Conservation (phyloP, 2,329 filamentous ascomycete genomes). For the Ophiostoma perfectum region DNA sequence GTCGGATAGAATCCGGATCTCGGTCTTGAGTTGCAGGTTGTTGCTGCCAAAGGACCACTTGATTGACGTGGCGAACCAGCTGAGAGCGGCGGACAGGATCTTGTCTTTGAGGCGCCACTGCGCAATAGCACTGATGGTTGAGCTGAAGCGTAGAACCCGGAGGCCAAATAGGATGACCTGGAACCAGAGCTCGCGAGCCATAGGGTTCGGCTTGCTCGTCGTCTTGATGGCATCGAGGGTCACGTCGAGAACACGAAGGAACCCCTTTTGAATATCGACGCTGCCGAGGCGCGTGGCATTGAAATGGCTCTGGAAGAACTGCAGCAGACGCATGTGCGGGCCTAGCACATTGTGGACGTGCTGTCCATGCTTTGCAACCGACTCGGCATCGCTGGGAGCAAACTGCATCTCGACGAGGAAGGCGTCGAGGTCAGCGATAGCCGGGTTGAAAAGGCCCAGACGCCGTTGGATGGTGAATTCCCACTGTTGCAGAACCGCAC, state of each 20-base stretch:
- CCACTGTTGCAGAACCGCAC: constrained; percentile 86
- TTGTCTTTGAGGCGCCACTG: constrained; percentile 85
- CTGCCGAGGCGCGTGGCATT: constrained; percentile 85
- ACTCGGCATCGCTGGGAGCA: constrained; percentile 76
- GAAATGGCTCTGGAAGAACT: constrained; percentile 92
- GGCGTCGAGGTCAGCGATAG: constrained; percentile 71
- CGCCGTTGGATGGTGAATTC: constrained; percentile 73
- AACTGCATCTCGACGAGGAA: constrained; percentile 92
- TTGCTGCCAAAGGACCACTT: constrained; percentile 97
- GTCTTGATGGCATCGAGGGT: constrained; percentile 70
- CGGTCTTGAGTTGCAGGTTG: constrained; percentile 85
- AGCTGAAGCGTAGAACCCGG: constrained; percentile 68
- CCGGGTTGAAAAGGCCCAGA: constrained; percentile 73
- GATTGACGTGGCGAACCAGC: constrained; percentile 80
- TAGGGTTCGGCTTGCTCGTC: constrained; percentile 65
- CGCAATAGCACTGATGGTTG: constrained; percentile 55
- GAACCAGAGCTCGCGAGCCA: constrained; percentile 88
- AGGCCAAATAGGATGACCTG: constrained; percentile 80
- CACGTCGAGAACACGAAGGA: constrained; percentile 71
- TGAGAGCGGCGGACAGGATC: constrained; percentile 76
- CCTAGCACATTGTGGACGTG: constrained; percentile 75
- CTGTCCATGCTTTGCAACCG: constrained; percentile 69
- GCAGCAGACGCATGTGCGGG: constrained; percentile 77
- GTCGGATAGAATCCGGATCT: constrained; percentile 74
- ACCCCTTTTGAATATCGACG: constrained; percentile 72